Conservation (phyloP, 768 basidiomycete species). For the Termitomyces sp. region DNA sequence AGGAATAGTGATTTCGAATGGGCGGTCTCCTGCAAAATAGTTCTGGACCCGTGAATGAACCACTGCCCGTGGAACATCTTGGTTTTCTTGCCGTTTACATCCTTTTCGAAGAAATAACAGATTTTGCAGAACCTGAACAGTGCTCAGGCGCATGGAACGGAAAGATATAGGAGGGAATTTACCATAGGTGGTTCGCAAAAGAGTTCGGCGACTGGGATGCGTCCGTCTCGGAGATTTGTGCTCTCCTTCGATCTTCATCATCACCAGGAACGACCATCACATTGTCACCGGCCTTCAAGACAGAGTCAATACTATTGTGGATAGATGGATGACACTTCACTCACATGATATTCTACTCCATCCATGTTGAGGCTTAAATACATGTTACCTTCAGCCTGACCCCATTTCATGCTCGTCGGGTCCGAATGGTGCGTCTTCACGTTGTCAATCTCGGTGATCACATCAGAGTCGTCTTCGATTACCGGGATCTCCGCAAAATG, state of each 20-base stretch:
- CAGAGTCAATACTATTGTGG: neutral
- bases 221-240: slow-evolving; percentile 30
- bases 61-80: slow-evolving; percentile 71
- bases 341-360: slow-evolving; percentile 48
- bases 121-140: slow-evolving; percentile 63
- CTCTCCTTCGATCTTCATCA: slow-evolving; percentile 36
- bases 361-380: slow-evolving; percentile 50
- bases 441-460: slow-evolving; percentile 21
- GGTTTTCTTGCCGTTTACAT: slow-evolving; percentile 13
- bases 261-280: slow-evolving; percentile 58
- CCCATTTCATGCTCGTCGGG: slow-evolving; percentile 30
- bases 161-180: slow-evolving; percentile 8
- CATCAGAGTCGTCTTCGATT: slow-evolving; percentile 23
- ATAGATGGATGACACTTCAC: slow-evolving; percentile 9
- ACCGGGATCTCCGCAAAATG: slow-evolving; percentile 26
- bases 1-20: slow-evolving; percentile 57
- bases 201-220: slow-evolving; percentile 45
- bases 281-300: slow-evolving; percentile 50
- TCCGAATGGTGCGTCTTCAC: slow-evolving; percentile 24
- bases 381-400: slow-evolving; percentile 18
- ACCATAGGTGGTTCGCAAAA: slow-evolving; percentile 56
- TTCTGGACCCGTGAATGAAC: slow-evolving; percentile 62
- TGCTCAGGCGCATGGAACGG: neutral
- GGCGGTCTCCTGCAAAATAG: slow-evolving; percentile 58
- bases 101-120: slow-evolving; percentile 50